Evolutionary conservation across 2,329 filamentous ascomycete genomes (phyloP), one percentile per base, ranked within the genome.

Genomic region (Tolypocladium endophyticum): DNA sequence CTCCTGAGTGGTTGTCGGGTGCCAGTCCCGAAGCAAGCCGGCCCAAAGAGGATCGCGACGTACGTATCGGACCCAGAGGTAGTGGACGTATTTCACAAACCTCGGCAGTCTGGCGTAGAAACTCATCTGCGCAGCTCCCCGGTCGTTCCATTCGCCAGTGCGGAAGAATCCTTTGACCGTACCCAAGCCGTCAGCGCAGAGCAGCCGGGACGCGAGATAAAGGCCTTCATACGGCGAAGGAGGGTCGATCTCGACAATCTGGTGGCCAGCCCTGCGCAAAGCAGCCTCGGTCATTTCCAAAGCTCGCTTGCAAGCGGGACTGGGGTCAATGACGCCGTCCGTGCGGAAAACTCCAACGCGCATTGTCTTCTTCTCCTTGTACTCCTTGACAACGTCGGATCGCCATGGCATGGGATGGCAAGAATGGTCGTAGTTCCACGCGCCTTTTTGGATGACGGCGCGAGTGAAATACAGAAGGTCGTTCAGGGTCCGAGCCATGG

Each of bases 331-430:
- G 36, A 97, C 92, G 18, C 86, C 84, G 68, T 95, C 91, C 5
- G 85, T 90, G 50, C 85, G 81, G 76, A 97, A 79, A 20, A 97
- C 77, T 5, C 92, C 92, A 14, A 96, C 80, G 28, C 85, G 81
- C 23, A 95, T 76, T 62, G 76, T 82, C 68, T 82, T 83, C 71
- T 86, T 87, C 36, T 81, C 78, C 41, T 76, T 73, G 61, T 82
- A 86, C 53, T 86, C 83, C 20, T 79, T 71, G 64, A 85, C 83
- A 1, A 86, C 67, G 0, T 87, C 79, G 2, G 79, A 71, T 60
- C 88, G 79, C 92, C 92, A 97, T 3, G 82, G 78, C n/a, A 97
- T 79, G 0, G 91, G 92, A 68, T 96, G 91, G 1, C 93, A 90
- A 0, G 85, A 87, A 66, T 90, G 87, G 70, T 96, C 92, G 69